These are phyloP conservation scores for Metarhizium robertsii DNA, from an alignment of 2,329 filamentous ascomycete genomes.

Conservation along the genomic window DNA sequence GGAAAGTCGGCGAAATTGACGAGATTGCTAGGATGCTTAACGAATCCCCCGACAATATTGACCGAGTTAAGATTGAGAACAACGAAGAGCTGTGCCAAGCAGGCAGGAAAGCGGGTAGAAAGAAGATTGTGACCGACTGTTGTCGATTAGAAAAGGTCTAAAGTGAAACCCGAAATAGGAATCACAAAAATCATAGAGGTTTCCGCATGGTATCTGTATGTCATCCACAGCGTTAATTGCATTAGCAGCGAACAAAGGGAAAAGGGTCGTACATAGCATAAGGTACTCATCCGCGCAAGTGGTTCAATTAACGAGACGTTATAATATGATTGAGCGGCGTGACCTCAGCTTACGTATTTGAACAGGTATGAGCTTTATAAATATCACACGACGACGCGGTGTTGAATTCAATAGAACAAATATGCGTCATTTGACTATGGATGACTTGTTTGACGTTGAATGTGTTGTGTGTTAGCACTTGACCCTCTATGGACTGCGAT, in stretches of 20 bases:
- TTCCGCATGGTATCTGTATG: background rate
- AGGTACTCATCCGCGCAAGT: background rate
- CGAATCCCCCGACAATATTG: constrained; percentile 19
- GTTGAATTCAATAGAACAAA: too few relatives aligned
- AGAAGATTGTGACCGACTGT: constrained; percentile 23
- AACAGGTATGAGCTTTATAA: too few relatives aligned
- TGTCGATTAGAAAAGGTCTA: constrained; percentile 19
- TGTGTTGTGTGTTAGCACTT: too few relatives aligned
- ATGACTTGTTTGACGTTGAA: too few relatives aligned
- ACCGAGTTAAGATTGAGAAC: constrained; percentile 20
- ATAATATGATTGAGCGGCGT: too few relatives aligned
- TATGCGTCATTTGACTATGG: too few relatives aligned
- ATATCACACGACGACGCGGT: too few relatives aligned
- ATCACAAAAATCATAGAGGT: background rate
- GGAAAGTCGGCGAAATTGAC: constrained; percentile 27
- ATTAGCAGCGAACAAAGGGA: background rate
- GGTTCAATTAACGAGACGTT: too few relatives aligned
- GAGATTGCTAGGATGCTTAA: constrained; percentile 22
- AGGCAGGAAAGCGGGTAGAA: constrained; percentile 20
- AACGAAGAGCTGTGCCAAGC: constrained; percentile 19
- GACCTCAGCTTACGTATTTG: too few relatives aligned
- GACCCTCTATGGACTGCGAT: too few relatives aligned
- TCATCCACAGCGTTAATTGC: background rate
- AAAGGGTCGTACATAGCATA: background rate
- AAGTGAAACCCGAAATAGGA: background rate